Evolutionary conservation across 371 early-diverging fungal genomes (phyloP).

Genomic region (Gilbertella persicaria): DNA sequence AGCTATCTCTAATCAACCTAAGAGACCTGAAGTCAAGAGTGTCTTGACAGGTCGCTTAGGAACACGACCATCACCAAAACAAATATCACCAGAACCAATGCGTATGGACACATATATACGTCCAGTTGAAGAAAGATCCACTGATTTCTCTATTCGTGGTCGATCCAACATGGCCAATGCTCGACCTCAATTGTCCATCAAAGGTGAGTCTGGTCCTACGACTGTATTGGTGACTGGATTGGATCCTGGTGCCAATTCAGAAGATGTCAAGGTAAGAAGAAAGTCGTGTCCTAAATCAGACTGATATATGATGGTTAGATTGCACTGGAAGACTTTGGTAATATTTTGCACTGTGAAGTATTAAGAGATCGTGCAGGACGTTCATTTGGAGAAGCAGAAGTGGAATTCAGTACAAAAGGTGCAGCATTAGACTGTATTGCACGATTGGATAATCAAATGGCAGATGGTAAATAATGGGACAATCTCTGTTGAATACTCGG

Average conservation of each 20-base stretch:
- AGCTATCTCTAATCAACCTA: constrained; percentile 12
- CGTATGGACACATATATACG: not conserved
- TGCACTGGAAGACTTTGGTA: constrained; percentile 42
- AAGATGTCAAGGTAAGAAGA: constrained; percentile 55
- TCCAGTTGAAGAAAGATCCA: not conserved
- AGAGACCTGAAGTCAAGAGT: constrained; percentile 1
- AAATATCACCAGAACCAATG: not conserved
- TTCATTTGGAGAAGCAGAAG: constrained; percentile 52
- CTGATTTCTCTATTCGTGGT: constrained; percentile 22
- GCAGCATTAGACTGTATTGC: constrained; percentile 45
- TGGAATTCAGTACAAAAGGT: constrained; percentile 41
- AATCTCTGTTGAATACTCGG: too few relatives aligned
- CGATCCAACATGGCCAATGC: constrained; percentile 20
- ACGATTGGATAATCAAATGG: constrained; percentile 42
- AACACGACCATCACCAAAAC: not conserved
- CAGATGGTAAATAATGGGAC: too few relatives aligned
- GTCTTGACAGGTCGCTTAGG: not conserved
- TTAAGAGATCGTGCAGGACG: constrained; percentile 40
- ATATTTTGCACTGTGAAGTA: constrained; percentile 40
- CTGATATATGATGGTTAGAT: constrained; percentile 16
- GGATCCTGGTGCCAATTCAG: constrained; percentile 56
- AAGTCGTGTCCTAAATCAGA: not conserved
- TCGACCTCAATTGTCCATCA: constrained; percentile 34
- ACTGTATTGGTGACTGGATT: constrained; percentile 58
- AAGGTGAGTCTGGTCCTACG: constrained; percentile 55